These are phyloP conservation scores for Juncus inflexus DNA, from an alignment of 176 grass and related monocot genomes.

Conservation along the genomic window DNA sequence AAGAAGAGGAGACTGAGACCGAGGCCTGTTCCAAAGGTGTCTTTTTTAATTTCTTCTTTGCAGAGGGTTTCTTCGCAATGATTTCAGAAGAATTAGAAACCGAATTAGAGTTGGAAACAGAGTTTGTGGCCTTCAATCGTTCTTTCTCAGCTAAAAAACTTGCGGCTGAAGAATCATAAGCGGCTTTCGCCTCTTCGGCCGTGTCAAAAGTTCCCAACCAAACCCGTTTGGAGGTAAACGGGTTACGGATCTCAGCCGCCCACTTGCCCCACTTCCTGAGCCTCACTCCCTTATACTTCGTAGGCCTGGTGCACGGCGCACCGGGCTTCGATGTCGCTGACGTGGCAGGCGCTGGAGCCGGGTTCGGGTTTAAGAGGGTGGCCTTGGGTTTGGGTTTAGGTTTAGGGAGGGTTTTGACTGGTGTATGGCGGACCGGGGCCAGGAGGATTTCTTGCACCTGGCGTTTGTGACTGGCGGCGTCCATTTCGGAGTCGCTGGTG, in stretches of 20 bases:
- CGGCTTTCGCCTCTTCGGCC: constrained; percentile 44
- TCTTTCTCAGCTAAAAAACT: constrained; percentile 56
- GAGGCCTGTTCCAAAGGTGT: neutral
- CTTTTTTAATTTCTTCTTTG: constrained; percentile 10
- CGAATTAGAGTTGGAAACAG: neutral
- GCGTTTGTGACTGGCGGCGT: constrained; percentile 20
- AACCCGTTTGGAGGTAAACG: constrained; percentile 54
- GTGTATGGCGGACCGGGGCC: constrained; percentile 12
- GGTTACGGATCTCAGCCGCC: constrained; percentile 95
- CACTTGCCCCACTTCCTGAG: constrained; percentile 91
- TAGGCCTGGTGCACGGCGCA: constrained; percentile 15
- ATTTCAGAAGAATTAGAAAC: neutral
- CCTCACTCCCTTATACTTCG: constrained; percentile 57
- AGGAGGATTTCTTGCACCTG: constrained; percentile 43
- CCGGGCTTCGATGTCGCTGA: neutral
- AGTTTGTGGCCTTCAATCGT: constrained; percentile 1
- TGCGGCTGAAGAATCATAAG: constrained; percentile 51
- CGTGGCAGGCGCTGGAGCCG: neutral
- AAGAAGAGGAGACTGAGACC: neutral
- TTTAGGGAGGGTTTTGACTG: constrained; percentile 10
- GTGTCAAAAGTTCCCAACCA: constrained; percentile 94
- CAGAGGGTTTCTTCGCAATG: neutral
- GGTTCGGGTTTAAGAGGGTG: neutral
- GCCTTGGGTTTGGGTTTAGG: neutral
- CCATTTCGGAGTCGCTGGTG: constrained; percentile 47